Percentiles rank a stretch among this genome's conserved stretches.
phyloP scores from a whole-genome alignment of 768 basidiomycete genomes.

The Grammothele lineata region DNA sequence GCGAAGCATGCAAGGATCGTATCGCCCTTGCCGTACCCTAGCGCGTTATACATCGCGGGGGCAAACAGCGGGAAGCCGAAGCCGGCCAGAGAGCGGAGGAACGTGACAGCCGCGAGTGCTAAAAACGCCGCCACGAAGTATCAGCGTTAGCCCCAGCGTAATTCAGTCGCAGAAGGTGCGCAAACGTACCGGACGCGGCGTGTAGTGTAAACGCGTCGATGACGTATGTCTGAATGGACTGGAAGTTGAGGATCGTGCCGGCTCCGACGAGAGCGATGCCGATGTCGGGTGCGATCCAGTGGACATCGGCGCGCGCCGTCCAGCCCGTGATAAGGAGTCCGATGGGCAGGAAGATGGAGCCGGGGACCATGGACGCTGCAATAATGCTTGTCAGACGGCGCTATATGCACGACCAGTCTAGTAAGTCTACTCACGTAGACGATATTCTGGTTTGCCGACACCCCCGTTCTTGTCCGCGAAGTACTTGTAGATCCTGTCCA shows the following conservation, averaged over 20 bases:
- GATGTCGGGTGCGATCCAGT: slow-evolving; percentile 72
- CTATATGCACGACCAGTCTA: background rate
- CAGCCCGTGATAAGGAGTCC: slow-evolving; percentile 72
- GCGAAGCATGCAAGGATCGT: slow-evolving; percentile 58
- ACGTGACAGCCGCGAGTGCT: slow-evolving; percentile 65
- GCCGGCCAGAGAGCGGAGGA: slow-evolving; percentile 60
- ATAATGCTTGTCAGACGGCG: background rate
- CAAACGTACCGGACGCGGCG: slow-evolving; percentile 57
- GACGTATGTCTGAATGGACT: slow-evolving; percentile 62
- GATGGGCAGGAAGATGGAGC: slow-evolving; percentile 54
- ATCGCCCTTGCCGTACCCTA: slow-evolving; percentile 69
- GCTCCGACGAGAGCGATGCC: slow-evolving; percentile 54
- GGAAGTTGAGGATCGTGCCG: slow-evolving; percentile 56
- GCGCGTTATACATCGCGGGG: slow-evolving; percentile 55
- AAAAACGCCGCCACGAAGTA: no score
- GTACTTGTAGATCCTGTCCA: slow-evolving; percentile 53
- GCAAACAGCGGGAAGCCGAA: slow-evolving; percentile 81
- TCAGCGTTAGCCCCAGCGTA: no score
- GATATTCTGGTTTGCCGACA: slow-evolving; percentile 50
- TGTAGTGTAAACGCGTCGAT: slow-evolving; percentile 63
- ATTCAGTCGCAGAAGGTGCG: no score
- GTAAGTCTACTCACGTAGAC: slow-evolving; percentile 36
- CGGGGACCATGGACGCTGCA: slow-evolving; percentile 56
- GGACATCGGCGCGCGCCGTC: slow-evolving; percentile 50
- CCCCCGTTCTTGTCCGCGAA: slow-evolving; percentile 48